Conservation (phyloP, 331 rosid species). For the Acacia concinna region DNA sequence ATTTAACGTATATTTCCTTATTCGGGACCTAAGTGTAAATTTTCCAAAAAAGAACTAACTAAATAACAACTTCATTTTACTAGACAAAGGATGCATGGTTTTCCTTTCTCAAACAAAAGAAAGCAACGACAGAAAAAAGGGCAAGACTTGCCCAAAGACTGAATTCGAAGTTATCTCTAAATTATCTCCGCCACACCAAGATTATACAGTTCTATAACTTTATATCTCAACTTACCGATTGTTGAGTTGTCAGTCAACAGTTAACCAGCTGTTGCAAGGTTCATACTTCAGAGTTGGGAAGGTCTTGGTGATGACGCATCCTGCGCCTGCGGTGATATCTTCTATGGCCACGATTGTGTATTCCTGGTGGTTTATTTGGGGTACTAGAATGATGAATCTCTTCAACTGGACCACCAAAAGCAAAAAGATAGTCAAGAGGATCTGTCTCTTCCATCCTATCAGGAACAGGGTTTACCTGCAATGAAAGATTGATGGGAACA, state of each 20-base stretch:
- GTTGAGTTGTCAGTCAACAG: slow-evolving; percentile 15
- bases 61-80: neutral
- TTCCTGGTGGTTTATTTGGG: slow-evolving; percentile 43
- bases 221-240: slow-evolving; percentile 6
- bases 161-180: neutral
- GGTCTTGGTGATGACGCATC: slow-evolving; percentile 46
- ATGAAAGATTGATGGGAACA: neutral
- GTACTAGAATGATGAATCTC: slow-evolving; percentile 41
- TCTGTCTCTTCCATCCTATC: slow-evolving; percentile 53
- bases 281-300: slow-evolving; percentile 25
- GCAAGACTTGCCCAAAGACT: neutral
- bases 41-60: neutral
- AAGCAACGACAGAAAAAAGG: neutral
- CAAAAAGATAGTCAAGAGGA: slow-evolving; percentile 73
- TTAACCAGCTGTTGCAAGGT: slow-evolving; percentile 21
- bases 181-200: neutral
- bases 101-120: neutral
- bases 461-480: slow-evolving; percentile 45
- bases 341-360: slow-evolving; percentile 45
- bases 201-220: neutral
- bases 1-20: too few relatives aligned
- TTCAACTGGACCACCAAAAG: slow-evolving; percentile 49
- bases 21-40: too few relatives aligned
- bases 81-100: neutral
- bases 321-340: slow-evolving; percentile 72